These are phyloP conservation scores for Posidonia oceanica DNA, from an alignment of 116 monocot genomes.

Conservation along the genomic window DNA sequence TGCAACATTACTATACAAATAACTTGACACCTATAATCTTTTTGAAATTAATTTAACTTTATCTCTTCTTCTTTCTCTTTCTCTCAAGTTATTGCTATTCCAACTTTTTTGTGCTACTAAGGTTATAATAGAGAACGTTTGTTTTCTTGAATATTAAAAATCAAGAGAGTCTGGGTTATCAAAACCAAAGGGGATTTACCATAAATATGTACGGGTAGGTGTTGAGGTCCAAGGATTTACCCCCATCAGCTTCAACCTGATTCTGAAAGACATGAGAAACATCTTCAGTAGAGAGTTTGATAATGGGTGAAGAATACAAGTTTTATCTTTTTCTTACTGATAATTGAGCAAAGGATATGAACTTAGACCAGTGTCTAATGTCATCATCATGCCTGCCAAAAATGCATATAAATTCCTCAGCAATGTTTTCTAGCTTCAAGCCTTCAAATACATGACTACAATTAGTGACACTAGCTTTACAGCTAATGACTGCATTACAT, in stretches of 20 bases:
- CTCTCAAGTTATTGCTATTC: too few species aligned
- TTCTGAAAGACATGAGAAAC: conserved; percentile 19
- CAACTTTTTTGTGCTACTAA: too few species aligned
- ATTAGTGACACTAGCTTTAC: too few species aligned
- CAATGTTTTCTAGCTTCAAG: too few species aligned
- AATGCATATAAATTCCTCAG: background rate
- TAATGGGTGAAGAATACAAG: background rate
- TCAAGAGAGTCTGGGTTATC: background rate
- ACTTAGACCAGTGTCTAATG: conserved; percentile 89
- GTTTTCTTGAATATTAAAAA: background rate
- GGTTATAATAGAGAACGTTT: too few species aligned
- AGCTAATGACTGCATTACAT: too few species aligned
- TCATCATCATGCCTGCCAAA: conserved; percentile 77
- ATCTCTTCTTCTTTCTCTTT: too few species aligned
- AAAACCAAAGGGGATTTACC: conserved; percentile 38
- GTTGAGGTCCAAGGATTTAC: conserved; percentile 79
- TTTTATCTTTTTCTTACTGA: conserved; percentile 33
- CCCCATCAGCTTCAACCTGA: conserved; percentile 85
- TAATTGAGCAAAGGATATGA: conserved; percentile 64
- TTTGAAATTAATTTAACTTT: too few species aligned
- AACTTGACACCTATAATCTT: too few species aligned
- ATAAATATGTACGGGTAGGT: conserved; percentile 86
- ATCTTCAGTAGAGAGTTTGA: background rate
- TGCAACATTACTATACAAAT: too few species aligned
- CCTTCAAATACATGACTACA: too few species aligned